Conservation (phyloP, 148 eudicot species). For the Linanthus parryae region DNA sequence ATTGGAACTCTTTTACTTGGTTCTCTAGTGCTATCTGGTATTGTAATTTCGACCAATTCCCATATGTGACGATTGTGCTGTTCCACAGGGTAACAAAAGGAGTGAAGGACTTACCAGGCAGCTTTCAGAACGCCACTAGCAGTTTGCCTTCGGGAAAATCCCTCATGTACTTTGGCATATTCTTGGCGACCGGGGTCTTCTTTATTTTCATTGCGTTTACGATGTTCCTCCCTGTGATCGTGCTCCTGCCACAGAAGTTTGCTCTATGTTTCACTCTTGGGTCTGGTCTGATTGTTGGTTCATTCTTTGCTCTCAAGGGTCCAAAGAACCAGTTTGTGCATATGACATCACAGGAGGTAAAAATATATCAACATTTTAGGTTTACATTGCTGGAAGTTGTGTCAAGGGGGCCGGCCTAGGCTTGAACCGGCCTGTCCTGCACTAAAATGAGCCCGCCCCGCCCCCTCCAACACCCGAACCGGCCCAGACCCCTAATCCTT, state of each 20-base stretch:
- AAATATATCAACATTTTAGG: not conserved
- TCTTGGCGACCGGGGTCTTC: slow-evolving; percentile 89
- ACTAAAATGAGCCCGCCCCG: too few relatives aligned
- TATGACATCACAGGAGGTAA: slow-evolving; percentile 91
- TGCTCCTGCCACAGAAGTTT: slow-evolving; percentile 92
- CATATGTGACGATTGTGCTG: too few relatives aligned
- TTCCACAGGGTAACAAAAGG: slow-evolving; percentile 97
- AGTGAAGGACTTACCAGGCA: slow-evolving; percentile 87
- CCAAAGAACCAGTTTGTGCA: slow-evolving; percentile 86
- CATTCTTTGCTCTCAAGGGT: slow-evolving; percentile 88
- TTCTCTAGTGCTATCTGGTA: too few relatives aligned
- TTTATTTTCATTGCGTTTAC: slow-evolving; percentile 92
- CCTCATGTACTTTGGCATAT: slow-evolving; percentile 85
- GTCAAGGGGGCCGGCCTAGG: too few relatives aligned
- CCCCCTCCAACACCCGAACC: too few relatives aligned
- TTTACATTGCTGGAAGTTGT: too few relatives aligned
- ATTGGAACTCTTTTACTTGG: too few relatives aligned
- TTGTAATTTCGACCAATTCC: too few relatives aligned
- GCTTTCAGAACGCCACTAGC: slow-evolving; percentile 85
- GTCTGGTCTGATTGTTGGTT: slow-evolving; percentile 80
- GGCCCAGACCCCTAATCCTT: too few relatives aligned
- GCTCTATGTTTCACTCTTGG: slow-evolving; percentile 94
- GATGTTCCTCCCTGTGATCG: slow-evolving; percentile 93
- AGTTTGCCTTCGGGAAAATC: slow-evolving; percentile 88
- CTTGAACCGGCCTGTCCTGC: too few relatives aligned